Evolutionary conservation across 2,329 filamentous ascomycete species (phyloP).

Genomic region (Apiospora saccharicola): DNA sequence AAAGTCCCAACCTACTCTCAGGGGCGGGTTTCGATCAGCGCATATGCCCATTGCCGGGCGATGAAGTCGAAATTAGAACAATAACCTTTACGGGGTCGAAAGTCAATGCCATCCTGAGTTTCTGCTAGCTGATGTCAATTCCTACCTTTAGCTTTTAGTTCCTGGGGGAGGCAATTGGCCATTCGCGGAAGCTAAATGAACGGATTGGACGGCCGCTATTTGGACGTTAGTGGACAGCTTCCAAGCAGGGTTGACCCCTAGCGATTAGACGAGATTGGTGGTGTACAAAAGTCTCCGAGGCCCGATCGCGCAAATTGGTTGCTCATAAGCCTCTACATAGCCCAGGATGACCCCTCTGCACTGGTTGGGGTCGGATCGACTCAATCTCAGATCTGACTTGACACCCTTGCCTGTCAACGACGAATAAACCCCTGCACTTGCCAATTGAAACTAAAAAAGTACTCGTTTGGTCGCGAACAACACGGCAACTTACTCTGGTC

Average conservation of each 20-base stretch:
- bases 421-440: slow-evolving; percentile 6
- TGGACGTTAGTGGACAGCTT: neutral
- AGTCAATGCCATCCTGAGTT: slow-evolving; percentile 13
- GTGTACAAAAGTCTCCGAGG: slow-evolving; percentile 19
- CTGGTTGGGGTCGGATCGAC: slow-evolving; percentile 9
- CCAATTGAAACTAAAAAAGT: neutral
- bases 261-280: neutral
- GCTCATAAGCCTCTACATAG: slow-evolving; percentile 2
- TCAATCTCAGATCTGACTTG: slow-evolving; percentile 19
- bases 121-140: neutral
- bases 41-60: neutral
- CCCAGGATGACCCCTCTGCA: slow-evolving; percentile 3
- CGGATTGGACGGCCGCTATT: neutral
- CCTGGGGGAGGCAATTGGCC: too few relatives aligned
- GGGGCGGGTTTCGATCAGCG: slow-evolving; percentile 11
- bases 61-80: slow-evolving; percentile 20
- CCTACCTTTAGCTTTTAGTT: neutral
- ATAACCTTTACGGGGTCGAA: neutral
- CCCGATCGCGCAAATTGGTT: slow-evolving; percentile 1
- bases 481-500: neutral
- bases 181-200: neutral
- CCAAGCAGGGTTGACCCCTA: slow-evolving; percentile 13
- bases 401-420: slow-evolving; percentile 12
- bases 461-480: neutral
- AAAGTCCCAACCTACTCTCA: neutral